Conservation (phyloP, 225 moss, liverwort and hornwort genomes). For the Thuidium tamariscinum region DNA sequence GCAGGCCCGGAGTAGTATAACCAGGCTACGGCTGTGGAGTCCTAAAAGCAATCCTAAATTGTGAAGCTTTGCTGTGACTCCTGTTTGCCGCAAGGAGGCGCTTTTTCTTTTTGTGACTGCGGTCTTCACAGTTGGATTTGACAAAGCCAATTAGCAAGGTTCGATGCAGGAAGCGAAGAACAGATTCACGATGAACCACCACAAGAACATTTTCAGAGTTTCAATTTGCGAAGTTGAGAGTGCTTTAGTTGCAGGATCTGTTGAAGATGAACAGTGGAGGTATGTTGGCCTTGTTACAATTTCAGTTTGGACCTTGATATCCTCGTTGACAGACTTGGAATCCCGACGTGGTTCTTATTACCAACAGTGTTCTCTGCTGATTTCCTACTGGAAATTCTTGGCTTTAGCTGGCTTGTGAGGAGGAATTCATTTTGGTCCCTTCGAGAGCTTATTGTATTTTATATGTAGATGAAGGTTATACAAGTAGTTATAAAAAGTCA, state of each 20-base stretch:
- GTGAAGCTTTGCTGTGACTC: slow-evolving; percentile 8
- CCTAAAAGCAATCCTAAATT: not conserved
- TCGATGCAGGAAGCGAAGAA: not conserved
- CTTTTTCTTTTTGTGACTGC: not conserved
- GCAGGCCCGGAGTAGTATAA: not conserved
- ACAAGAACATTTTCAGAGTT: not conserved
- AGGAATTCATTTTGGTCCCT: not conserved
- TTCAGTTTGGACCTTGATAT: not conserved
- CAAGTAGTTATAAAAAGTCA: not conserved
- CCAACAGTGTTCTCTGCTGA: not conserved
- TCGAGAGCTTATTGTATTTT: slow-evolving; percentile 4
- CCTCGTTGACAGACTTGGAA: not conserved
- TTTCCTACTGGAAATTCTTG: not conserved
- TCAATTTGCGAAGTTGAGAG: not conserved
- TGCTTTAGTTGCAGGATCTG: not conserved
- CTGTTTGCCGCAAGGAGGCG: not conserved
- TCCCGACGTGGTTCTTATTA: not conserved
- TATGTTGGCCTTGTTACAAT: not conserved
- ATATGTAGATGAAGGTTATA: not conserved
- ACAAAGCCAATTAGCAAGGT: not conserved
- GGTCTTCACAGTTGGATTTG: not conserved
- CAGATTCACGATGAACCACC: not conserved
- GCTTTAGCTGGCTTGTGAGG: not conserved
- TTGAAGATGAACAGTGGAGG: not conserved
- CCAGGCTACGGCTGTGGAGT: slow-evolving; percentile 2